These are phyloP conservation scores for Penicillium turbatum DNA, from an alignment of 495 filamentous ascomycete species.

Conservation along the genomic window DNA sequence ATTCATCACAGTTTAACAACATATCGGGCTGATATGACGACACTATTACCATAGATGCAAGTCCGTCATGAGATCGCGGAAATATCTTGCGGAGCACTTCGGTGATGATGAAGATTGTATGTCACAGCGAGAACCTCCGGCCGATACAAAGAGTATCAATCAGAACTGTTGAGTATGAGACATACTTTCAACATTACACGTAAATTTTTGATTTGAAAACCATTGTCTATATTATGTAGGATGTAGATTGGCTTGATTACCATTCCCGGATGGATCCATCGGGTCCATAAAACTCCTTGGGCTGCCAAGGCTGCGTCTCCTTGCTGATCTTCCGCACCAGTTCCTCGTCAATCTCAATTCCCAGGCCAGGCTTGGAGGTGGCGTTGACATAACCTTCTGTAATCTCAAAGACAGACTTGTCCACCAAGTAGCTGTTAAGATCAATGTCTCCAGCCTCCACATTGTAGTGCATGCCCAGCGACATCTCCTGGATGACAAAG, in stretches of 20 bases:
- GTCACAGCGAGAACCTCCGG: not conserved
- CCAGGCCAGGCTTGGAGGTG: slow-evolving; percentile 59
- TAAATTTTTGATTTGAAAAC: too few species aligned
- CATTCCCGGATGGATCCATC: slow-evolving; percentile 73
- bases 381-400: slow-evolving; percentile 64
- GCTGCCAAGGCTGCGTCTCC: slow-evolving; percentile 53
- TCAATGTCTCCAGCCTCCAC: slow-evolving; percentile 58
- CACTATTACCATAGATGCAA: not conserved
- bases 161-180: too few species aligned
- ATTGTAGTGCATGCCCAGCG: slow-evolving; percentile 78
- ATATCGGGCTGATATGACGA: too few species aligned
- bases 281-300: slow-evolving; percentile 63
- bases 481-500: slow-evolving; percentile 82
- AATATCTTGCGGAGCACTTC: not conserved
- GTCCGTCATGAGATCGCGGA: not conserved
- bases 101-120: not conserved
- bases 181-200: too few species aligned
- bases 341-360: slow-evolving; percentile 74
- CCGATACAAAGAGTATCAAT: too few species aligned
- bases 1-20: too few species aligned
- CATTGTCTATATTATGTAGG: too few species aligned
- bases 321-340: slow-evolving; percentile 51
- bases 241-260: too few species aligned
- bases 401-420: slow-evolving; percentile 61
- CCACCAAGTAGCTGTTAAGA: slow-evolving; percentile 62